These are phyloP conservation scores for Lepraria neglecta DNA, from an alignment of 495 filamentous ascomycete genomes.

Conservation along the genomic window DNA sequence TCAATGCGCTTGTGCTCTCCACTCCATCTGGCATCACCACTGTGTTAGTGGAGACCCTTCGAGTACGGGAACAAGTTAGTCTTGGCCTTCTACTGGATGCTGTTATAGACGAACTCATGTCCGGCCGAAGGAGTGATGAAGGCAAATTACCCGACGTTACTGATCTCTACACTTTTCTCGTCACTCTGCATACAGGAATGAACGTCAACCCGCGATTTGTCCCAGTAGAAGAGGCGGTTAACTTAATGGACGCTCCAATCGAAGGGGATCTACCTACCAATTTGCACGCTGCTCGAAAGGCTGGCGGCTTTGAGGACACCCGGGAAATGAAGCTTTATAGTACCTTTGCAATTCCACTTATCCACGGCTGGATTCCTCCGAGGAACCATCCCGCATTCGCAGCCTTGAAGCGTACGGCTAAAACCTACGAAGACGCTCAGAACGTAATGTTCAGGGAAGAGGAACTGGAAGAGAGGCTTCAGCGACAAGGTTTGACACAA, in stretches of 20 bases:
- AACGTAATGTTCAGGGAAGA: conserved; percentile 81
- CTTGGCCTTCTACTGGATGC: conserved; percentile 45
- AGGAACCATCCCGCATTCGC: conserved; percentile 54
- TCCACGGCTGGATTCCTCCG: conserved; percentile 88
- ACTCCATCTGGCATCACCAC: conserved; percentile 59
- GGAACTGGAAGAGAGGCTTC: conserved; percentile 75
- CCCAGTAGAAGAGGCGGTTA: conserved; percentile 40
- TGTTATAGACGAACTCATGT: conserved; percentile 82
- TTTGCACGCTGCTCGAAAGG: conserved; percentile 40
- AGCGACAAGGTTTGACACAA: conserved; percentile 42
- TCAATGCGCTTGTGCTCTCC: conserved; percentile 83
- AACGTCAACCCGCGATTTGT: conserved; percentile 92
- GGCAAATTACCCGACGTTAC: conserved; percentile 72
- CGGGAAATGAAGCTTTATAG: conserved; percentile 79
- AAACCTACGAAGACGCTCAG: conserved; percentile 85
- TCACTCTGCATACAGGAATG: conserved; percentile 92
- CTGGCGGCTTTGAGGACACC: conserved; percentile 76
- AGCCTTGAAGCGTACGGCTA: conserved; percentile 64
- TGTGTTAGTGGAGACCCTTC: conserved; percentile 66
- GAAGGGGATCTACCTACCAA: conserved; percentile 33
- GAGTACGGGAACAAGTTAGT: conserved; percentile 78
- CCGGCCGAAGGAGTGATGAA: conserved; percentile 47
- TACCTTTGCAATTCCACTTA: conserved; percentile 76
- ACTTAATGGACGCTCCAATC: conserved; percentile 39
- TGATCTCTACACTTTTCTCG: conserved; percentile 79